A percentile compares a stretch with the other conserved stretches of the same genome.
Conservation (phyloP, 345 rosid genomes). For the Brassica incana region DNA sequence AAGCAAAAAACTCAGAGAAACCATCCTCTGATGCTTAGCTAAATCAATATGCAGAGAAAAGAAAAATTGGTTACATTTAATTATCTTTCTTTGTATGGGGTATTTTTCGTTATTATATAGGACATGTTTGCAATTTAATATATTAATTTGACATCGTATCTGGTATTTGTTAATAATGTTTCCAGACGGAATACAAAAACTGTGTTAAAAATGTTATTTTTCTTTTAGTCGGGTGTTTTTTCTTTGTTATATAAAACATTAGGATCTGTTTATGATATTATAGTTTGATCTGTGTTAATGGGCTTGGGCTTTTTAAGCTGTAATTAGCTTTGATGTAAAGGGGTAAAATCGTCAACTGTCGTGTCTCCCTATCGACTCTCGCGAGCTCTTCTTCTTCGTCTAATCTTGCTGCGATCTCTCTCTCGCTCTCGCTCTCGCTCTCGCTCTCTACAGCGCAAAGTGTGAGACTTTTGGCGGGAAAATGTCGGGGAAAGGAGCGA, state of each 20-base stretch:
- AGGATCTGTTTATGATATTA: background rate
- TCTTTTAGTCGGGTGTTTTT: background rate
- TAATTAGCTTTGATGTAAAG: background rate
- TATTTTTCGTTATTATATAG: background rate
- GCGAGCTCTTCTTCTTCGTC: slow-evolving; percentile 10
- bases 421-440: background rate
- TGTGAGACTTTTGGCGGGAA: slow-evolving; percentile 36
- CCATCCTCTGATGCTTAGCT: background rate
- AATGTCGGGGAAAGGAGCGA: slow-evolving; percentile 88
- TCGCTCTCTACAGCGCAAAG: background rate
- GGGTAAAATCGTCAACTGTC: slow-evolving; percentile 27
- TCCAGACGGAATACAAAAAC: background rate
- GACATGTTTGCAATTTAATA: background rate
- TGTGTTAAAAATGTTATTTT: background rate
- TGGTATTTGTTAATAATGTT: background rate
- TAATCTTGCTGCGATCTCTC: slow-evolving; percentile 12
- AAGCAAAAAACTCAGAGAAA: slow-evolving; percentile 40
- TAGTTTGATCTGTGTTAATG: background rate
- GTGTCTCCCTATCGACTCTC: slow-evolving; percentile 22
- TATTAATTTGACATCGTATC: no score
- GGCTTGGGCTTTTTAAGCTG: slow-evolving; percentile 29
- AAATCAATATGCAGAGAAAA: background rate
- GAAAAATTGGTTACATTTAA: background rate
- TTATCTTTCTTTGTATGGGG: background rate
- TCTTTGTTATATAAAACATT: background rate